A percentile compares a stretch with the other conserved stretches of the same genome.
These are phyloP conservation scores for Wickerhamiella infanticola DNA, from an alignment of 1,139 yeast species.

Conservation along the genomic window DNA sequence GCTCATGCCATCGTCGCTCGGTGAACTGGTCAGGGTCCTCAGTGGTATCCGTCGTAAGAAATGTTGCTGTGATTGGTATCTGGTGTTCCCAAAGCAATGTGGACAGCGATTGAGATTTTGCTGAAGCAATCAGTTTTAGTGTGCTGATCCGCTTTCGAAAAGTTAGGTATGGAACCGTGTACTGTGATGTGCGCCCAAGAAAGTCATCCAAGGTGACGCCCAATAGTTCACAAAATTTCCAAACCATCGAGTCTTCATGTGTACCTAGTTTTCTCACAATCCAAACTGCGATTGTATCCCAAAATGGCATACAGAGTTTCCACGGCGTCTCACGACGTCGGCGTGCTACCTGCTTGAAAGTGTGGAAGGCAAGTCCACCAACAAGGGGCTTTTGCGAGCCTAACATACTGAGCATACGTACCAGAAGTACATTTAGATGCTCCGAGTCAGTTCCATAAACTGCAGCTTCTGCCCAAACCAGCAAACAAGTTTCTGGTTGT, in stretches of 20 bases:
- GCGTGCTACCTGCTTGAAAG: constrained; percentile 34
- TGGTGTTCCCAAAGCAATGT: background rate
- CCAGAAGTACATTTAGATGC: constrained; percentile 42
- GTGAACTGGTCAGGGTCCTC: constrained; percentile 21
- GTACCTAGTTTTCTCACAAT: constrained; percentile 38
- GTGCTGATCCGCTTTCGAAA: constrained; percentile 48
- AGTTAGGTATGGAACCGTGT: constrained; percentile 62
- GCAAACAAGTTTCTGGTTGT: constrained; percentile 47
- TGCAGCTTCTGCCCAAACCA: constrained; percentile 47
- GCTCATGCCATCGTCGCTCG: constrained; percentile 38
- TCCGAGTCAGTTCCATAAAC: constrained; percentile 42
- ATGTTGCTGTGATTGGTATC: background rate
- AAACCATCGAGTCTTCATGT: constrained; percentile 37
- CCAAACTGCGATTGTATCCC: constrained; percentile 57
- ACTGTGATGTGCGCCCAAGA: constrained; percentile 50
- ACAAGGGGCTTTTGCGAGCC: constrained; percentile 41
- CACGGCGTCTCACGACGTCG: constrained; percentile 26
- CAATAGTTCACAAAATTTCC: constrained; percentile 46
- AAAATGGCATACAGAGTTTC: constrained; percentile 61
- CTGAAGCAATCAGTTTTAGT: constrained; percentile 40
- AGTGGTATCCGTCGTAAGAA: background rate
- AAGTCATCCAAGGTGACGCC: constrained; percentile 49
- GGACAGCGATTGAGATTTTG: constrained; percentile 9
- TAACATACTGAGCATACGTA: constrained; percentile 43
- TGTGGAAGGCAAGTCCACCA: constrained; percentile 47